Evolutionary conservation across 306 rosid species (phyloP).

Genomic region (Hippophae tibetana): DNA sequence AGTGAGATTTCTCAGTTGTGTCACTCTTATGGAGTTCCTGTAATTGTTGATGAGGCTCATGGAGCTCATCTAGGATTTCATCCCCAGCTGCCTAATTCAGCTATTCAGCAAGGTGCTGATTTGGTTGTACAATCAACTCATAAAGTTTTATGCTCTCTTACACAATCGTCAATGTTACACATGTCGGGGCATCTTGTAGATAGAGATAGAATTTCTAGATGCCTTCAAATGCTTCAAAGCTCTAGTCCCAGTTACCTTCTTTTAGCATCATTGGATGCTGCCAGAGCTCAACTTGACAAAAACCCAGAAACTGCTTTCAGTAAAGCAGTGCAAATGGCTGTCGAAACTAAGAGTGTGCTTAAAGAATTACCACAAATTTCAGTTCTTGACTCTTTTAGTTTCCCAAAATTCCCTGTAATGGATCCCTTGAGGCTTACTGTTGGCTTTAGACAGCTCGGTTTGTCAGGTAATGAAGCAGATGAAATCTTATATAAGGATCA

Average conservation of each 20-base stretch:
- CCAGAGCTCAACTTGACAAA: slow-evolving; percentile 72
- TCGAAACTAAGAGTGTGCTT: slow-evolving; percentile 33
- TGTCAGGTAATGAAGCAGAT: slow-evolving; percentile 83
- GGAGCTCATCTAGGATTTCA: slow-evolving; percentile 90
- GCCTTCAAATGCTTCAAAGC: slow-evolving; percentile 81
- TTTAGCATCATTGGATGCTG: slow-evolving; percentile 84
- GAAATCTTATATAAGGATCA: slow-evolving; percentile 44
- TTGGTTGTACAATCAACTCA: slow-evolving; percentile 66
- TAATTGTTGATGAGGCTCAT: slow-evolving; percentile 91
- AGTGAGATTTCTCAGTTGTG: slow-evolving; percentile 52
- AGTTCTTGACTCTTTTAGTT: slow-evolving; percentile 41
- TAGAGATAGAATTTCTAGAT: slow-evolving; percentile 48
- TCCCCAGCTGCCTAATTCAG: slow-evolving; percentile 56
- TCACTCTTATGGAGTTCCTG: slow-evolving; percentile 62
- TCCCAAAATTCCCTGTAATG: slow-evolving; percentile 32
- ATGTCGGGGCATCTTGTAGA: slow-evolving; percentile 54
- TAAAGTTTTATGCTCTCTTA: slow-evolving; percentile 76
- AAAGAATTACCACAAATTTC: slow-evolving; percentile 43
- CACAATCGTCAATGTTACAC: slow-evolving; percentile 89
- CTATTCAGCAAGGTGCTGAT: slow-evolving; percentile 77
- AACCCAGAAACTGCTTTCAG: slow-evolving; percentile 45
- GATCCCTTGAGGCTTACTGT: slow-evolving; percentile 76
- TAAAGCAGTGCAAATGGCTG: slow-evolving; percentile 43
- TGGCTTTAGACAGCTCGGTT: slow-evolving; percentile 63
- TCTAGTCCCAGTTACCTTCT: slow-evolving; percentile 87